Evolutionary conservation across 2,329 filamentous ascomycete species (phyloP).

Genomic region (Ciborinia camelliae): DNA sequence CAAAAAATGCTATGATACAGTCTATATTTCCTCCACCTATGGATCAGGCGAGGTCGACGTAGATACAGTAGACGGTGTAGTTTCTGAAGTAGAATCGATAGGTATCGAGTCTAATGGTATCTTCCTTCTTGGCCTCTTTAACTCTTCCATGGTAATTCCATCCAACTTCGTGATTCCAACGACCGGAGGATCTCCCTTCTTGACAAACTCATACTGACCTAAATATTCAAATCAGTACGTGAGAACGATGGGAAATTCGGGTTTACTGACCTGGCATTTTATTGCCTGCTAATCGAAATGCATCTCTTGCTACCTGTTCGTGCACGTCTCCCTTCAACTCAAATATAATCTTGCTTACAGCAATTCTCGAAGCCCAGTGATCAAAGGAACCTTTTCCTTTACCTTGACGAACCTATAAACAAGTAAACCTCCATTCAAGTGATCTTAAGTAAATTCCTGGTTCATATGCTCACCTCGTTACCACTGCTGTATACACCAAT

Average conservation of each 20-base stretch:
- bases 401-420: slow-evolving; percentile 80
- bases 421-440: slow-evolving; percentile 18
- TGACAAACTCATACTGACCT: slow-evolving; percentile 90
- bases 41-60: slow-evolving; percentile 32
- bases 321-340: slow-evolving; percentile 89
- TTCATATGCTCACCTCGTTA: slow-evolving; percentile 66
- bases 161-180: slow-evolving; percentile 90
- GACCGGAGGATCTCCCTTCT: slow-evolving; percentile 82
- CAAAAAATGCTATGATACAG: slow-evolving; percentile 16
- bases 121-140: slow-evolving; percentile 72
- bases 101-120: slow-evolving; percentile 31
- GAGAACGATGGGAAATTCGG: not conserved
- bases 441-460: not conserved
- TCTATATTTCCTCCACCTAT: slow-evolving; percentile 23
- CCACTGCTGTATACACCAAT: slow-evolving; percentile 94
- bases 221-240: slow-evolving; percentile 30
- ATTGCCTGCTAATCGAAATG: slow-evolving; percentile 88
- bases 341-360: slow-evolving; percentile 87
- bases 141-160: slow-evolving; percentile 75
- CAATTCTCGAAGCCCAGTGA: slow-evolving; percentile 87
- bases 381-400: slow-evolving; percentile 98
- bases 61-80: slow-evolving; percentile 26
- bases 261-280: slow-evolving; percentile 77
- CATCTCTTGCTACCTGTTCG: slow-evolving; percentile 91
- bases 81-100: slow-evolving; percentile 22